Evolutionary conservation across 1,284 basidiomycete species (phyloP), one percentile per base, ranked within the genome.

Genomic region (Meira miltonrushii): DNA sequence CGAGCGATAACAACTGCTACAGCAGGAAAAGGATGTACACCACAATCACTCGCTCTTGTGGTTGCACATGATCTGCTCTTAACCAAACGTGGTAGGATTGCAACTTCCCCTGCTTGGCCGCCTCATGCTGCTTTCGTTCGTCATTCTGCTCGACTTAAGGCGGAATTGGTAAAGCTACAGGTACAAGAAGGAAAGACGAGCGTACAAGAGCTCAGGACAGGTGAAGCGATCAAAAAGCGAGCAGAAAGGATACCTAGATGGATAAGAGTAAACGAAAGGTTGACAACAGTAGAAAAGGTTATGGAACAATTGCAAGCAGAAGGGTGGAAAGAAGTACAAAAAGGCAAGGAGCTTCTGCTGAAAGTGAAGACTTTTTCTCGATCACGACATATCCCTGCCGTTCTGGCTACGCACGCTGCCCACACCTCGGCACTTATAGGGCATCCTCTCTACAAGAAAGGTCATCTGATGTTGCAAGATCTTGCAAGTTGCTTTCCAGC

Each of bases 401-500:
- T 97, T 25, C 81, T 95, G 33, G 82, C 86, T 23, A 93, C 96
- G 74, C 83, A 87, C 58, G 84, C 87, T 3, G 60, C 60, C 9
- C 62, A 67, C 1, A 78, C 72, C 5, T 67, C 74, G n/a, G 47
- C 56, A 12, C 50, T 78, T 10, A 38, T 75, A 37, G 47, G 46
- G 1, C 58, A 59, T 33, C 60, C 65, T 15, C 69, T 85, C 2
- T 93, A 90, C 79, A 81, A 81, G 60, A 79, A 83, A n/a, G 90
- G 89, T 38, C 87, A 85, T 69, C 80, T 98, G 37, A 92, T 99
- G 59, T 81, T 97, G 9, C 95, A 99, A 79, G 95, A 99, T 79
- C 94, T 97, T 78, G 94, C 95, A 12, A 92, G 89, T 50, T 99
- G 95, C 80, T 92, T 98, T 77, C 92, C 95, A 9, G 92, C 94